These are phyloP conservation scores for Clavariopsis aquatica DNA, from an alignment of 495 filamentous ascomycete species.

Conservation along the genomic window DNA sequence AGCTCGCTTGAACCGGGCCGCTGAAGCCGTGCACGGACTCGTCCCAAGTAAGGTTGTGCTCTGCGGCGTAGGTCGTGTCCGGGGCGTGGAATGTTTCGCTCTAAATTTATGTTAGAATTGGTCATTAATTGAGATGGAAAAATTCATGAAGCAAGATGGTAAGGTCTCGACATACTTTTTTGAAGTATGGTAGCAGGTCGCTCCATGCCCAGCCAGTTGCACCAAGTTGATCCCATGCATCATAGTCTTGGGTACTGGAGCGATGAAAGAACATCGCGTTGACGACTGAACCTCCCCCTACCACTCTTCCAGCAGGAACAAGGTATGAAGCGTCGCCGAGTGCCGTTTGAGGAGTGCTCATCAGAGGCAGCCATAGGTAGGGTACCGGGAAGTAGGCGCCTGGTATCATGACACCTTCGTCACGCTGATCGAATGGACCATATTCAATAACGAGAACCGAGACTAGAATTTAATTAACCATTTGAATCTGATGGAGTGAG, in stretches of 20 bases:
- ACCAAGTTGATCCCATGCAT: slow-evolving; percentile 34
- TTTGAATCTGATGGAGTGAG: background rate
- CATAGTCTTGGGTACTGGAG: slow-evolving; percentile 7
- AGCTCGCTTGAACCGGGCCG: slow-evolving; percentile 27
- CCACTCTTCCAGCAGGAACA: slow-evolving; percentile 10
- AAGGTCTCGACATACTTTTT: slow-evolving; percentile 19
- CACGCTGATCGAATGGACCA: background rate
- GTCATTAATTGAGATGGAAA: too few species aligned
- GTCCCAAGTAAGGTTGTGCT: slow-evolving; percentile 23
- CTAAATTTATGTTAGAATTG: background rate
- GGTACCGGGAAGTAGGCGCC: slow-evolving; percentile 22
- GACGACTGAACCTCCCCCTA: slow-evolving; percentile 15
- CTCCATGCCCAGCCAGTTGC: slow-evolving; percentile 35
- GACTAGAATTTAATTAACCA: background rate
- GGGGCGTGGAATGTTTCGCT: slow-evolving; percentile 15
- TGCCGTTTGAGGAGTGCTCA: slow-evolving; percentile 13
- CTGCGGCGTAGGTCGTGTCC: slow-evolving; percentile 2
- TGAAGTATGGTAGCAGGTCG: slow-evolving; percentile 34
- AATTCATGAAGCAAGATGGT: background rate
- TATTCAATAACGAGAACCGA: slow-evolving; percentile 7
- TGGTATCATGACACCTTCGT: background rate
- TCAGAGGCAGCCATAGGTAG: slow-evolving; percentile 22
- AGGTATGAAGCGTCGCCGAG: background rate
- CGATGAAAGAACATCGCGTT: slow-evolving; percentile 21
- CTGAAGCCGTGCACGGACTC: slow-evolving; percentile 23